phyloP scores from a whole-genome alignment of 352 stramenopile genomes.

The Phytophthora fragariae region DNA sequence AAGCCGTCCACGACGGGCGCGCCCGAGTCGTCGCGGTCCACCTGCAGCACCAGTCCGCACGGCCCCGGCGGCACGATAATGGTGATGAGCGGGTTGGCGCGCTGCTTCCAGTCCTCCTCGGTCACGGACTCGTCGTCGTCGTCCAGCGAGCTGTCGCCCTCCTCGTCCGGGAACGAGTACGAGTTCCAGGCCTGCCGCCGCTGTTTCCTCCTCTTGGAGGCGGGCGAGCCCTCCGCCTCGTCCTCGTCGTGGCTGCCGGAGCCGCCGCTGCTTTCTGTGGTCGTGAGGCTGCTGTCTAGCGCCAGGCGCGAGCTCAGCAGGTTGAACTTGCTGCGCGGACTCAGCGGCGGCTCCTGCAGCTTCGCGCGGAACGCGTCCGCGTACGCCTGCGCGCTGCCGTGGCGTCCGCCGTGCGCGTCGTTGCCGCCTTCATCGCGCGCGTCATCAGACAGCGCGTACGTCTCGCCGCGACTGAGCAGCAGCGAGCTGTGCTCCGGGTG shows the following conservation, averaged over 20 bases:
- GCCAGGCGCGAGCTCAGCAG: conserved; percentile 49
- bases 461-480: conserved; percentile 60
- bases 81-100: conserved; percentile 64
- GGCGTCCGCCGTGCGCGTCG: conserved; percentile 11
- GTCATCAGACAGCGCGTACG: conserved; percentile 65
- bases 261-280: conserved; percentile 38
- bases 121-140: conserved; percentile 58
- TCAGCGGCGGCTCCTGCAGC: conserved; percentile 73
- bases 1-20: conserved; percentile 82
- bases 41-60: conserved; percentile 76
- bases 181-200: conserved; percentile 32
- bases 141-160: conserved; percentile 29
- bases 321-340: conserved; percentile 73
- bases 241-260: conserved; percentile 20
- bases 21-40: conserved; percentile 44
- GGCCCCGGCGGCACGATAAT: conserved; percentile 81
- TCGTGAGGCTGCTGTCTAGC: conserved; percentile 30
- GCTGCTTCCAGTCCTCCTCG: conserved; percentile 76
- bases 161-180: conserved; percentile 34
- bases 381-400: conserved; percentile 58
- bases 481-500: conserved; percentile 46
- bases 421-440: conserved; percentile 30
- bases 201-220: conserved; percentile 15
- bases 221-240: not conserved
- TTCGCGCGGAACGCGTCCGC: conserved; percentile 76